These are phyloP conservation scores for Cercophora sp. DNA, from an alignment of 495 filamentous ascomycete genomes.

Conservation along the genomic window DNA sequence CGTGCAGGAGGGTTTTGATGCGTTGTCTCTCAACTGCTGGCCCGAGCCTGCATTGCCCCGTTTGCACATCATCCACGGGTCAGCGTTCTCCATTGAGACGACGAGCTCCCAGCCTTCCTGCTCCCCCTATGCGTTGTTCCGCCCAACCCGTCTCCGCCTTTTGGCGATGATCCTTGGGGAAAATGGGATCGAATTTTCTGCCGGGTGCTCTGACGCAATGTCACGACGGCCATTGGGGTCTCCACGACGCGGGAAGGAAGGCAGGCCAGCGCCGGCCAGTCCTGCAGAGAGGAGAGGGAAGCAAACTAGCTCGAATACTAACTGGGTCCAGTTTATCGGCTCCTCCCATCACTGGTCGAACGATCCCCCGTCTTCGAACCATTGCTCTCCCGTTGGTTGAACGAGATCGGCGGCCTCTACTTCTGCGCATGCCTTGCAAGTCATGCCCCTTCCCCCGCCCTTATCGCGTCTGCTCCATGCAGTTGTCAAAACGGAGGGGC, in stretches of 20 bases:
- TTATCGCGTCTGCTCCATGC: constrained; percentile 6
- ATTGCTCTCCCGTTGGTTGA: constrained; percentile 17
- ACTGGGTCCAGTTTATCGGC: constrained; percentile 22
- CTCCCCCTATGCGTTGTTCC: background rate
- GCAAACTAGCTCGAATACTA: constrained; percentile 20
- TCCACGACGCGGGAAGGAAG: constrained; percentile 5
- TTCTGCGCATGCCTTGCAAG: constrained; percentile 29
- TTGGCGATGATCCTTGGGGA: background rate
- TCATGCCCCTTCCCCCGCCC: constrained; percentile 28
- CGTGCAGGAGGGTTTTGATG: constrained; percentile 32
- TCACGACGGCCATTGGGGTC: constrained; percentile 9
- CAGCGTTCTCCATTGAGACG: constrained; percentile 14
- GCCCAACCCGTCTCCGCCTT: background rate
- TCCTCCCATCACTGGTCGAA: constrained; percentile 22
- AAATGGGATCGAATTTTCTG: background rate
- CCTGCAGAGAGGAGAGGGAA: constrained; percentile 18
- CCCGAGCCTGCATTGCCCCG: constrained; percentile 23
- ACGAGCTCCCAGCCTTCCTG: background rate
- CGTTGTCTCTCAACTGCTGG: constrained; percentile 27
- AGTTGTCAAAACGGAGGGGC: constrained; percentile 3
- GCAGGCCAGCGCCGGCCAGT: constrained; percentile 8
- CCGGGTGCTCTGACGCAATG: constrained; percentile 20
- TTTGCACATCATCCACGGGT: constrained; percentile 15
- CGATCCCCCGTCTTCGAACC: constrained; percentile 11
- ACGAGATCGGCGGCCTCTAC: constrained; percentile 13